phyloP scores from a whole-genome alignment of 768 basidiomycete species.

The Psilocybe azurescens region DNA sequence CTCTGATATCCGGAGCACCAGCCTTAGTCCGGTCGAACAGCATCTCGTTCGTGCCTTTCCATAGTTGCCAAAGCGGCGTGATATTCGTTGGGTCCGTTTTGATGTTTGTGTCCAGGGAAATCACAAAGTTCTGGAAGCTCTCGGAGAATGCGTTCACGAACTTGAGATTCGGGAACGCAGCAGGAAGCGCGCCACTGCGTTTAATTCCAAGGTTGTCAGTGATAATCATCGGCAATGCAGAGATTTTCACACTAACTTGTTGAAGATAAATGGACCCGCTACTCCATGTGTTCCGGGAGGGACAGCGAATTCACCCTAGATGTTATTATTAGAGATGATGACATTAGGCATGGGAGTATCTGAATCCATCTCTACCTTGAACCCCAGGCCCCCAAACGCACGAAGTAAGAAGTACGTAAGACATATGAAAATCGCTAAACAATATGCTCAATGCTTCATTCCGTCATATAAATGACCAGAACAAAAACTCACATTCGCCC shows the following conservation, averaged over 20 bases:
- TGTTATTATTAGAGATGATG: neutral
- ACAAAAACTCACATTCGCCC: constrained; percentile 40
- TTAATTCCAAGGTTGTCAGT: too few species aligned
- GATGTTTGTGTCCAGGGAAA: constrained; percentile 36
- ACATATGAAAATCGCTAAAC: constrained; percentile 48
- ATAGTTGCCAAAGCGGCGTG: constrained; percentile 41
- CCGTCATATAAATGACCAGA: neutral
- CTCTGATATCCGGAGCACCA: constrained; percentile 33
- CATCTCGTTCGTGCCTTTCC: constrained; percentile 42
- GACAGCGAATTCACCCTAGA: constrained; percentile 47
- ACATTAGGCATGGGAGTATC: neutral
- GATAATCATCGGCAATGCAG: too few species aligned
- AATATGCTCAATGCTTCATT: neutral
- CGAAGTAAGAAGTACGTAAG: constrained; percentile 45
- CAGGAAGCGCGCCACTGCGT: constrained; percentile 19
- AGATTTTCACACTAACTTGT: constrained; percentile 34
- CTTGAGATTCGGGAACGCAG: constrained; percentile 36
- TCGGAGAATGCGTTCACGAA: constrained; percentile 43
- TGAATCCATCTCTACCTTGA: constrained; percentile 32
- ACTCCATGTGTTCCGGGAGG: constrained; percentile 43
- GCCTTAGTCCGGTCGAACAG: constrained; percentile 47
- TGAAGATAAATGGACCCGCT: constrained; percentile 42
- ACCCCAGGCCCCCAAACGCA: constrained; percentile 34
- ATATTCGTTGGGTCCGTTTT: constrained; percentile 38
- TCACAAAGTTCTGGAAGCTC: constrained; percentile 42